Evolutionary conservation across 768 basidiomycete genomes (phyloP).

Genomic region (Tremella mesenterica): DNA sequence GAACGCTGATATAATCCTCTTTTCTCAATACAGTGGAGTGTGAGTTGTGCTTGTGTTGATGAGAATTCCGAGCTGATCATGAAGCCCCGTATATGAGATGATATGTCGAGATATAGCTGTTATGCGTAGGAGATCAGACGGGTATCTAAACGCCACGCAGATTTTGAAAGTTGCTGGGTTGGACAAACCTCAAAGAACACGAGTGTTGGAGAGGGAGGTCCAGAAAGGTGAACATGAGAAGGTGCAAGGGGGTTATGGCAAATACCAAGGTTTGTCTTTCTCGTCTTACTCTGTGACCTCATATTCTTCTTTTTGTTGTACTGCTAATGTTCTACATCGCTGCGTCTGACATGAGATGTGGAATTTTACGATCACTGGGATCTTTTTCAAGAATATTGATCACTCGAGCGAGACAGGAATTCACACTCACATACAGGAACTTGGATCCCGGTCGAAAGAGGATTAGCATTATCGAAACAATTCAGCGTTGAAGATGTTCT

Average conservation of each 20-base stretch:
- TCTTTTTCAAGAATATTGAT: background rate
- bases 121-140: slow-evolving; percentile 91
- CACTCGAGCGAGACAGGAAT: too few species aligned
- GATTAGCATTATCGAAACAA: slow-evolving; percentile 73
- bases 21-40: slow-evolving; percentile 37
- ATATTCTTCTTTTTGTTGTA: too few species aligned
- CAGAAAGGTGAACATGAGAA: slow-evolving; percentile 99
- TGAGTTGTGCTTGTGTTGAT: slow-evolving; percentile 14
- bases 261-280: slow-evolving; percentile 79
- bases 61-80: background rate
- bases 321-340: too few species aligned
- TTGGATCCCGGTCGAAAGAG: slow-evolving; percentile 94
- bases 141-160: slow-evolving; percentile 92
- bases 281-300: background rate
- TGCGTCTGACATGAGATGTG: too few species aligned
- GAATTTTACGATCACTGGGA: too few species aligned
- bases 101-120: slow-evolving; percentile 61
- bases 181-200: slow-evolving; percentile 95
- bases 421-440: slow-evolving; percentile 62
- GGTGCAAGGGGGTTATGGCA: slow-evolving; percentile 98
- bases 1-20: slow-evolving; percentile 5
- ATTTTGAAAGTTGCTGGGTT: slow-evolving; percentile 98
- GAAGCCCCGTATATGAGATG: slow-evolving; percentile 44
- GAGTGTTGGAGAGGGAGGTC: slow-evolving; percentile 93
- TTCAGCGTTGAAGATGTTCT: slow-evolving; percentile 82